These are phyloP conservation scores for Xylaria scruposa DNA, from an alignment of 495 filamentous ascomycete species.

Conservation along the genomic window DNA sequence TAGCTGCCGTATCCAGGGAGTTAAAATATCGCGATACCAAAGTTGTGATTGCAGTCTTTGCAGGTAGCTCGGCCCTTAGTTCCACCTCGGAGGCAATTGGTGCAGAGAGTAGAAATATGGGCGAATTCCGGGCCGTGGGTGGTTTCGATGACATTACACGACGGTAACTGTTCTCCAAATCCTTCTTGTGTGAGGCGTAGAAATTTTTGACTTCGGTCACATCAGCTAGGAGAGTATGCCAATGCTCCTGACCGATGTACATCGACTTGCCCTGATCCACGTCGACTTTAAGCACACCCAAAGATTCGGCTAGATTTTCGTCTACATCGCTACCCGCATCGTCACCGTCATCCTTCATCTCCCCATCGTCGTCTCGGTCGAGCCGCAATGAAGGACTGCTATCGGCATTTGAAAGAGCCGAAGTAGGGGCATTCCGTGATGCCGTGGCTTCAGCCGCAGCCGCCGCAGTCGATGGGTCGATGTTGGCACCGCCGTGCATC, in stretches of 20 bases:
- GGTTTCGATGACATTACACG: constrained; percentile 70
- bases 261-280: constrained; percentile 78
- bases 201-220: constrained; percentile 94
- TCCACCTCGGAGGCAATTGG: constrained; percentile 74
- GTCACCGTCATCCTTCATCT: constrained; percentile 59
- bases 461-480: constrained; percentile 45
- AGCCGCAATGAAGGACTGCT: constrained; percentile 67
- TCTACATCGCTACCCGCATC: constrained; percentile 82
- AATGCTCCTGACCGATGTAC: constrained; percentile 89
- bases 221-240: constrained; percentile 86
- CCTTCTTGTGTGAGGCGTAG: constrained; percentile 67
- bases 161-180: constrained; percentile 62
- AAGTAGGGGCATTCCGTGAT: constrained; percentile 60
- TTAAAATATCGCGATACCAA: constrained; percentile 76
- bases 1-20: constrained; percentile 59
- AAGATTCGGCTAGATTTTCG: constrained; percentile 75
- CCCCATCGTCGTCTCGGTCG: constrained; percentile 63
- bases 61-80: constrained; percentile 78
- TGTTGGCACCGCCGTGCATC: constrained; percentile 84
- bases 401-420: constrained; percentile 68
- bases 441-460: constrained; percentile 49
- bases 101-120: constrained; percentile 77
- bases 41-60: constrained; percentile 80
- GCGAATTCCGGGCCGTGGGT: constrained; percentile 62
- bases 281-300: constrained; percentile 88